Evolutionary conservation across 2,329 filamentous ascomycete species (phyloP), one percentile per base, ranked within the genome.

Genomic region (Cladophialophora chaetospira): DNA sequence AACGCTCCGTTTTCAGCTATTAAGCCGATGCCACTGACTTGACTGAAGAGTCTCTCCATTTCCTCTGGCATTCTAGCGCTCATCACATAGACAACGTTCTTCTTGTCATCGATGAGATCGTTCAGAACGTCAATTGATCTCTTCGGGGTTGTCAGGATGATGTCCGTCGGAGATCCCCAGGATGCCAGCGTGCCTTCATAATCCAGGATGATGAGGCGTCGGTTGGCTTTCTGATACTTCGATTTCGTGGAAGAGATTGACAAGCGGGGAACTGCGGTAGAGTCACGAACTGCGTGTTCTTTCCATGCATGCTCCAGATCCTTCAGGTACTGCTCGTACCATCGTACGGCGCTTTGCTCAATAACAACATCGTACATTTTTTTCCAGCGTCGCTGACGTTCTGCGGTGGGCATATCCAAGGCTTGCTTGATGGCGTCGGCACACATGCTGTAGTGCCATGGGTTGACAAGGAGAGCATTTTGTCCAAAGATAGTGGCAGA

Each of bases 1-100:
- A 95, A 97, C 70, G 90, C 96, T 1, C 93, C 93, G 63, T 96
- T 97, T 74, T 97, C 93, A 0, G 93, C 93, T 63, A 97, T 95
- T 3, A 97, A 79, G 2, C 94, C 94, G 2, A 97, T 77, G 58
- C 88, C 88, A 4, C 89, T 88, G 1, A 97, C 88, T 21, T 88
- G 84, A 50, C 87, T 86, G 79, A 97, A 97, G 1, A 95, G 79
- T 3, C 87, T 84, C 65, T 96, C 91, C 29, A 97, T 85, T 67
- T 97, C 91, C 66, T 95, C 89, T 0, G 91, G 89, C 64, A 87
- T 88, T 29, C 91, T 86, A 6, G 89, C 88, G 53, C 91, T 96
- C 91, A 96, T 97, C 63, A 97, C 86, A 67, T 96, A 97, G 23
- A 97, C 88, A 1, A 86, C 85, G 68, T 97, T 97, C 60, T 82